A percentile compares a stretch with the other conserved stretches of the same genome.
Conservation (phyloP, 208 protist species). For the Trichomonas gallinae region DNA sequence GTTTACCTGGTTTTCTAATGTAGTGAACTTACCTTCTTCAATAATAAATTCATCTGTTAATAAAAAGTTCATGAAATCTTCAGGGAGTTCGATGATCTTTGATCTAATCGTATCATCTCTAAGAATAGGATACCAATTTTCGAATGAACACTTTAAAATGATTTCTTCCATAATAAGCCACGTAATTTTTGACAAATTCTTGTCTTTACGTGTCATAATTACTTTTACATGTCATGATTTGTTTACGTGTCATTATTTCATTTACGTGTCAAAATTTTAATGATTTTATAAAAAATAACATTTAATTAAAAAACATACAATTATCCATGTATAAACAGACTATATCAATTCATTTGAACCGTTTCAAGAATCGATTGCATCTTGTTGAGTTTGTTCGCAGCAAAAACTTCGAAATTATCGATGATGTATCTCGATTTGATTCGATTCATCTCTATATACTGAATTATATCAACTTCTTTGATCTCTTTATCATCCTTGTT, state of each 20-base stretch:
- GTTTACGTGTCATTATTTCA: no score
- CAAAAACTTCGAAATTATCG: background rate
- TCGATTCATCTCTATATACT: background rate
- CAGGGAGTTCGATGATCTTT: background rate
- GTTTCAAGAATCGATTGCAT: background rate
- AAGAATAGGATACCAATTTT: background rate
- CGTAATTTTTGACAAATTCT: no score
- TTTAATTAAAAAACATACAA: no score
- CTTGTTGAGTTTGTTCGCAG: background rate
- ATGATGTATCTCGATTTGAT: background rate
- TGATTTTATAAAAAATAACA: no score
- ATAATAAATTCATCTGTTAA: background rate
- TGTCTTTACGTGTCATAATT: no score
- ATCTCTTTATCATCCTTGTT: no score
- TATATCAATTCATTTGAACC: background rate
- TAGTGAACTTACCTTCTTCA: background rate
- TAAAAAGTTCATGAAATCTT: slow-evolving; percentile 16
- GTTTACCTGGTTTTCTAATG: background rate
- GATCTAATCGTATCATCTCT: background rate
- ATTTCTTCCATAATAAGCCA: background rate
- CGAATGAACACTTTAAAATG: background rate
- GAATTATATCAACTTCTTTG: background rate
- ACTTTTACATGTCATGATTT: no score
- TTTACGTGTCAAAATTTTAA: no score
- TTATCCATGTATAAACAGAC: no score